These are phyloP conservation scores for Dentiscutata heterogama DNA, from an alignment of 371 early-diverging fungal species.

Conservation along the genomic window DNA sequence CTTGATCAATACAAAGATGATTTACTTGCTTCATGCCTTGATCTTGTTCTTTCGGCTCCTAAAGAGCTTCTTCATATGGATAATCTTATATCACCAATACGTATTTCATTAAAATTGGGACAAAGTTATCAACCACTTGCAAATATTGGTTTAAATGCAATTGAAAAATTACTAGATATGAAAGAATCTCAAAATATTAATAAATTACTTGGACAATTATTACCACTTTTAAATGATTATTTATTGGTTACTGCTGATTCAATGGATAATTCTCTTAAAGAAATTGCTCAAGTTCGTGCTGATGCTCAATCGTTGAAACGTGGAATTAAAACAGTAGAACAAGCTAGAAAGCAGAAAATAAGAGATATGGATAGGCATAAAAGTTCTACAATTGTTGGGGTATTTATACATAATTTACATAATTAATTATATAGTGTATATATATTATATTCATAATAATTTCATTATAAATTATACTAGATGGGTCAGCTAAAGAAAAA, in stretches of 20 bases:
- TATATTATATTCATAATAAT: too few relatives aligned
- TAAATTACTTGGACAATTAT: constrained; percentile 53
- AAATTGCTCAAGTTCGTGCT: constrained; percentile 3
- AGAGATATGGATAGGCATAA: neutral
- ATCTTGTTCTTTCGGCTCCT: constrained; percentile 71
- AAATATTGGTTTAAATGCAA: constrained; percentile 66
- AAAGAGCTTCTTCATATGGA: constrained; percentile 64
- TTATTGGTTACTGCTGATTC: constrained; percentile 63
- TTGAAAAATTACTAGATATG: constrained; percentile 66
- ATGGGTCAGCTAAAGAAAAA: constrained; percentile 46
- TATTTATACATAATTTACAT: too few relatives aligned
- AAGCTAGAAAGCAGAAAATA: neutral
- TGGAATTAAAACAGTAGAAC: constrained; percentile 1
- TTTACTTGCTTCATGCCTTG: constrained; percentile 74
- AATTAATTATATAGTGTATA: too few relatives aligned
- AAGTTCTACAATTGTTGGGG: neutral
- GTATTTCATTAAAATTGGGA: constrained; percentile 73
- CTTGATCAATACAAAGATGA: constrained; percentile 83
- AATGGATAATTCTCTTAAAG: constrained; percentile 42
- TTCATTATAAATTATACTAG: neutral
- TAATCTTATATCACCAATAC: constrained; percentile 65
- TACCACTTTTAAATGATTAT: constrained; percentile 78
- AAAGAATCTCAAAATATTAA: constrained; percentile 46
- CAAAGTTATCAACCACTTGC: constrained; percentile 76
- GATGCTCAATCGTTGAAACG: neutral